A percentile compares a stretch with the other conserved stretches of the same genome.
Evolutionary conservation across 202 grass and related monocot species (phyloP).

Genomic region (Digitaria exilis): DNA sequence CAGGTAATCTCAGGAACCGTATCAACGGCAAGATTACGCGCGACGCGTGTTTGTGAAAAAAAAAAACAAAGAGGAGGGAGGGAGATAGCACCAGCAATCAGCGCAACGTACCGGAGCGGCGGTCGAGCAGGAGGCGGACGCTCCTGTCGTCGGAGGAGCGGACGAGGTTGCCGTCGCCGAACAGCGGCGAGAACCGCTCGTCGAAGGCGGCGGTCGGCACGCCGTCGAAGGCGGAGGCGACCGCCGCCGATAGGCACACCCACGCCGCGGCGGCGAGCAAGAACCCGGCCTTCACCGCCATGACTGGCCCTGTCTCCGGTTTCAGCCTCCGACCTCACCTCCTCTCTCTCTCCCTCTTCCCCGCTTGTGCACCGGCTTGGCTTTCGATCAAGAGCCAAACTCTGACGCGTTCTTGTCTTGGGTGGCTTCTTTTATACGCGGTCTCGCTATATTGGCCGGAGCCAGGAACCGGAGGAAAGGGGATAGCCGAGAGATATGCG

Average conservation of each 20-base stretch:
- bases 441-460: conserved; percentile 2
- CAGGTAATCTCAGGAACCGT: background rate
- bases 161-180: conserved; percentile 66
- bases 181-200: conserved; percentile 62
- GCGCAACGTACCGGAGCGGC: conserved; percentile 47
- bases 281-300: conserved; percentile 14
- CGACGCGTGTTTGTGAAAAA: background rate
- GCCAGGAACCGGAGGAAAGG: background rate
- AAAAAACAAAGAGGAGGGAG: background rate
- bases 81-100: background rate
- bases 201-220: conserved; percentile 53
- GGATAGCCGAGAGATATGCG: background rate
- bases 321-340: background rate
- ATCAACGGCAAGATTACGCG: background rate
- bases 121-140: conserved; percentile 64
- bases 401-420: conserved; percentile 18
- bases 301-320: background rate
- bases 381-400: background rate
- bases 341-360: background rate
- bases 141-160: conserved; percentile 42
- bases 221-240: conserved; percentile 37
- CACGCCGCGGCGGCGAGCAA: conserved; percentile 27
- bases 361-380: background rate
- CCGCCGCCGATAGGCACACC: conserved; percentile 9
- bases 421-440: conserved; percentile 34